phyloP scores from a whole-genome alignment of 768 basidiomycete genomes.

The Sporobolomyces phaffii region DNA sequence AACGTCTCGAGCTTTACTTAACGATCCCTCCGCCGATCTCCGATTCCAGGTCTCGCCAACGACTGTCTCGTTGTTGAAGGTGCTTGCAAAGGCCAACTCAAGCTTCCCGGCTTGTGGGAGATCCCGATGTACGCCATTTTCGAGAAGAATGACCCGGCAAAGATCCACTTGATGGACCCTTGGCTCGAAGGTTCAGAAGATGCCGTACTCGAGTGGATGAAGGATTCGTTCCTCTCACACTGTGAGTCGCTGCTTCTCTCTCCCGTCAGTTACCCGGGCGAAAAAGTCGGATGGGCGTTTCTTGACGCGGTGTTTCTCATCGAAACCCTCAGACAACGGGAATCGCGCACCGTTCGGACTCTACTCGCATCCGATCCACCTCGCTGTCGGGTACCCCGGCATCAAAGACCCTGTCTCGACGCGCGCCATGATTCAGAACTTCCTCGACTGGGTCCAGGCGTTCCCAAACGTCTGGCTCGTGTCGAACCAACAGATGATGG shows the following conservation, averaged over 20 bases:
- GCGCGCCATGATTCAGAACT: slow-evolving; percentile 69
- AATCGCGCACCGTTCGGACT: slow-evolving; percentile 74
- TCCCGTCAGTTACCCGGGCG: too few species aligned
- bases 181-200: slow-evolving; percentile 53
- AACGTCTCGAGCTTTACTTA: not conserved
- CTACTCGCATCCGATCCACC: slow-evolving; percentile 74
- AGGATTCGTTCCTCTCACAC: slow-evolving; percentile 66
- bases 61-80: slow-evolving; percentile 58
- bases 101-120: slow-evolving; percentile 74
- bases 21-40: not conserved
- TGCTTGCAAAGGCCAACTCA: slow-evolving; percentile 63
- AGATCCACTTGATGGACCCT: slow-evolving; percentile 68
- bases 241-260: slow-evolving; percentile 45
- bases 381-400: slow-evolving; percentile 55
- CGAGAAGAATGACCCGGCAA: slow-evolving; percentile 53
- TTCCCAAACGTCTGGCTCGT: slow-evolving; percentile 57
- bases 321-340: slow-evolving; percentile 52
- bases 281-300: too few species aligned
- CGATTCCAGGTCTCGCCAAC: slow-evolving; percentile 56
- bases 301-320: too few species aligned
- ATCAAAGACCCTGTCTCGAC: slow-evolving; percentile 53
- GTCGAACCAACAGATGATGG: slow-evolving; percentile 51
- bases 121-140: slow-evolving; percentile 77
- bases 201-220: slow-evolving; percentile 57
- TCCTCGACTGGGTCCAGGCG: slow-evolving; percentile 73